Evolutionary conservation across 805 yeast genomes (phyloP).

Genomic region (Blastobotrys mokoenaii): DNA sequence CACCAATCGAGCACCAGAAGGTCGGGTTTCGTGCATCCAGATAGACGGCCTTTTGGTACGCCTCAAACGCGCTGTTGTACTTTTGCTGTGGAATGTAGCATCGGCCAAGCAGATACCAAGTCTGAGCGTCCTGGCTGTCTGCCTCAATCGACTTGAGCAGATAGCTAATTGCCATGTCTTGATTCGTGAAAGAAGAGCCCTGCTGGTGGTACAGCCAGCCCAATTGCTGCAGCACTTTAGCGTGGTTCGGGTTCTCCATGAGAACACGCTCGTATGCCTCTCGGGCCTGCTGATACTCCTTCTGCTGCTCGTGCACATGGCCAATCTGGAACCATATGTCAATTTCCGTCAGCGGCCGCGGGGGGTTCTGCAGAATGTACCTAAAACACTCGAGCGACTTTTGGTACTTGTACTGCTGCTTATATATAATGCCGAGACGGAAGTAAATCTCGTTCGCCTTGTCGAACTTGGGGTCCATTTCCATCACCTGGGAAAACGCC

Average conservation of each 20-base stretch:
- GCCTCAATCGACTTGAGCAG: slow-evolving; percentile 82
- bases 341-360: slow-evolving; percentile 90
- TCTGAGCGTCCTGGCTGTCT: slow-evolving; percentile 85
- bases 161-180: slow-evolving; percentile 73
- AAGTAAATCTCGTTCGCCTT: slow-evolving; percentile 95
- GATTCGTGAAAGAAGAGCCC: slow-evolving; percentile 60
- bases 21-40: slow-evolving; percentile 95
- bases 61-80: slow-evolving; percentile 93
- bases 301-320: slow-evolving; percentile 86
- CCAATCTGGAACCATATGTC: slow-evolving; percentile 99
- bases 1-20: slow-evolving; percentile 96
- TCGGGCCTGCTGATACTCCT: slow-evolving; percentile 83
- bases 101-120: slow-evolving; percentile 95
- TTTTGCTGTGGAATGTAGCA: slow-evolving; percentile 95
- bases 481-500: slow-evolving; percentile 92
- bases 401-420: slow-evolving; percentile 81
- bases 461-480: slow-evolving; percentile 91
- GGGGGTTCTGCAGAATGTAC: slow-evolving; percentile 84
- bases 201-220: slow-evolving; percentile 87
- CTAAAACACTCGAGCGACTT: slow-evolving; percentile 92
- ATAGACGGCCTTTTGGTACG: slow-evolving; percentile 97
- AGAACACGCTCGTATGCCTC: slow-evolving; percentile 94
- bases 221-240: slow-evolving; percentile 90
- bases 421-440: slow-evolving; percentile 91
- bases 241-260: slow-evolving; percentile 83